Conservation (phyloP, 129 eudicot species). For the Centella asiatica region DNA sequence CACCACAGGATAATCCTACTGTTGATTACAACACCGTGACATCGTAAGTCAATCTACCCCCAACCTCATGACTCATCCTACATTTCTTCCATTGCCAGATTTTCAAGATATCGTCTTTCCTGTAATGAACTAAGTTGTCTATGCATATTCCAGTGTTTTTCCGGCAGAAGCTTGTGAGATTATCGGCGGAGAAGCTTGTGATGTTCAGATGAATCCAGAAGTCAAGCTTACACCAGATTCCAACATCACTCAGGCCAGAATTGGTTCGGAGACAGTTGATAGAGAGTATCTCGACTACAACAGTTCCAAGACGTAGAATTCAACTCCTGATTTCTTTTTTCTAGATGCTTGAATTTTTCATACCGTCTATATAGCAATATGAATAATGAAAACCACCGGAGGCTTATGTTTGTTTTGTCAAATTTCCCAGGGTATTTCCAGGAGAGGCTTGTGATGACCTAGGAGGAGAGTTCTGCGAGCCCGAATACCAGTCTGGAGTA, state of each 20-base stretch:
- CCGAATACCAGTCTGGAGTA: constrained; percentile 34
- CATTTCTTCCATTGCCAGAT: too few species aligned
- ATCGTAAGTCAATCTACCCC: constrained; percentile 29
- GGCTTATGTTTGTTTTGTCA: not conserved
- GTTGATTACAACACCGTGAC: constrained; percentile 43
- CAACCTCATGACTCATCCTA: not conserved
- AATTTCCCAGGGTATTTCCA: constrained; percentile 45
- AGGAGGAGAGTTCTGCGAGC: constrained; percentile 74
- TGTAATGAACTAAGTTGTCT: not conserved
- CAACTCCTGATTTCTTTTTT: not conserved
- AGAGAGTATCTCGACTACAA: constrained; percentile 58
- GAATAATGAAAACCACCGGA: not conserved
- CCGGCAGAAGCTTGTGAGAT: constrained; percentile 85
- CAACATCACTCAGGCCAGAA: not conserved
- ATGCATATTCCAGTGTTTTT: constrained; percentile 37
- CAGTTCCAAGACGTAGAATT: constrained; percentile 45
- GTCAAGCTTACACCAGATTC: constrained; percentile 35
- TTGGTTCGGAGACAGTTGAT: constrained; percentile 25
- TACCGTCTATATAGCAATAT: not conserved
- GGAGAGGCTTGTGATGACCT: constrained; percentile 76
- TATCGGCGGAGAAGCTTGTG: constrained; percentile 53
- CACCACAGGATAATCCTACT: constrained; percentile 5
- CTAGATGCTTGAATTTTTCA: too few species aligned
- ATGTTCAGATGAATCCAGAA: constrained; percentile 55
- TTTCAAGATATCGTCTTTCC: too few species aligned